Base-by-base conservation (phyloP, 768 basidiomycete species). In the Cystobasidium onofrii region DNA sequence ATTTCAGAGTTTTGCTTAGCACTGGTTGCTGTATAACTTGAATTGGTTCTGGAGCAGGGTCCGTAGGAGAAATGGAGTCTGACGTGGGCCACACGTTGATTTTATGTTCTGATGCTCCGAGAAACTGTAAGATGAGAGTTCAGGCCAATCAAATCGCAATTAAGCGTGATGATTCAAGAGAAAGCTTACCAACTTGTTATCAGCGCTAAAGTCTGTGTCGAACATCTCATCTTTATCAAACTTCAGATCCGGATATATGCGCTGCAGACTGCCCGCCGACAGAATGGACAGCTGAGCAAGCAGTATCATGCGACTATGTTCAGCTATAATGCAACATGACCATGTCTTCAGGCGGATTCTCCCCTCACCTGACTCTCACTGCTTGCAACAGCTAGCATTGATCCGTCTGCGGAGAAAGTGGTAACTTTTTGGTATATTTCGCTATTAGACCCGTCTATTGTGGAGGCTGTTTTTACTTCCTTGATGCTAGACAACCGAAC, bases 341-440 rank as follows among this genome's bases (percentile, higher is more conserved):
- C n/a, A n/a, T n/a, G n/a, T n/a, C n/a, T n/a, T n/a, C n/a, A n/a
- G n/a, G n/a, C n/a, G n/a, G 69, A 33, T 83, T 91, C 41, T 88
- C 86, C 2, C 87, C 65, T 29, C 36, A 71, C 69, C 52, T 57
- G 52, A 55, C 55, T 60, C 34, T 71, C 34, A 36, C 69, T 71
- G 25, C 36, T 71, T 17, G 36, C 55, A 9, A 71, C 69, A 7
- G 55, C 54, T n/a, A 61, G 25, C 50, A 57, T 55, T 23, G 80
- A 29, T 27, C 85, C 85, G 76, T 88, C 84, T 6, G 88, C 87
- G 46, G 92, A 92, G 70, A 97, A 82, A 1, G 87, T 85, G 0
- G 92, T 93, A 27, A 93, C 88, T 87, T 91, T 94, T 94, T 96
- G 80, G 78, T 88, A 97, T 77, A 92, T 90, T 44, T 93, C 91